These are phyloP conservation scores for Cetraspora pellucida DNA, from an alignment of 192 early-diverging fungal species.

Conservation along the genomic window DNA sequence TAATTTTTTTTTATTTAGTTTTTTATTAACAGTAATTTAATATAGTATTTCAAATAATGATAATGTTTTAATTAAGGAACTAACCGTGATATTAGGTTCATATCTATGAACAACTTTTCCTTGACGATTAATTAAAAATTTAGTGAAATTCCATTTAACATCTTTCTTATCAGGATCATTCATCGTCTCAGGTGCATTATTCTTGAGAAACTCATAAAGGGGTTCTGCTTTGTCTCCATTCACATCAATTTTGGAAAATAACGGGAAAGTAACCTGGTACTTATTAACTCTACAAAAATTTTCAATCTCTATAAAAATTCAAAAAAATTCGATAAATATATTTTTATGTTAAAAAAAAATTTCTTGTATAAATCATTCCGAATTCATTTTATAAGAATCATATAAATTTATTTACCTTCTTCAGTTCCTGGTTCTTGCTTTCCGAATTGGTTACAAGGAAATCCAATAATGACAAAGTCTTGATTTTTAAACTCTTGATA, in stretches of 20 bases:
- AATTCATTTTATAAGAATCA: too few relatives aligned
- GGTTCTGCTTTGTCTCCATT: conserved; percentile 69
- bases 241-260: conserved; percentile 86
- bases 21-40: too few relatives aligned
- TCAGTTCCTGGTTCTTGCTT: conserved; percentile 45
- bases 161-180: conserved; percentile 36
- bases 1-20: too few relatives aligned
- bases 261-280: conserved; percentile 69
- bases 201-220: conserved; percentile 68
- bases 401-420: neutral
- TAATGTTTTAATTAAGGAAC: neutral
- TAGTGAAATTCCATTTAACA: conserved; percentile 88
- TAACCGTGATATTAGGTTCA: conserved; percentile 23
- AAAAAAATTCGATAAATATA: too few relatives aligned
- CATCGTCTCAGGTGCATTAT: conserved; percentile 52
- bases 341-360: too few relatives aligned
- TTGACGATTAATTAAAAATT: conserved; percentile 71
- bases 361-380: too few relatives aligned
- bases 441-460: conserved; percentile 90
- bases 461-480: conserved; percentile 86
- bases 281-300: neutral
- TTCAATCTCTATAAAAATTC: neutral
- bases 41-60: too few relatives aligned
- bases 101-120: conserved; percentile 70
- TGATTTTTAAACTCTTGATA: conserved; percentile 65